phyloP scores from a whole-genome alignment of 768 basidiomycete species.

The Cystobasidiopsis lactophilus region DNA sequence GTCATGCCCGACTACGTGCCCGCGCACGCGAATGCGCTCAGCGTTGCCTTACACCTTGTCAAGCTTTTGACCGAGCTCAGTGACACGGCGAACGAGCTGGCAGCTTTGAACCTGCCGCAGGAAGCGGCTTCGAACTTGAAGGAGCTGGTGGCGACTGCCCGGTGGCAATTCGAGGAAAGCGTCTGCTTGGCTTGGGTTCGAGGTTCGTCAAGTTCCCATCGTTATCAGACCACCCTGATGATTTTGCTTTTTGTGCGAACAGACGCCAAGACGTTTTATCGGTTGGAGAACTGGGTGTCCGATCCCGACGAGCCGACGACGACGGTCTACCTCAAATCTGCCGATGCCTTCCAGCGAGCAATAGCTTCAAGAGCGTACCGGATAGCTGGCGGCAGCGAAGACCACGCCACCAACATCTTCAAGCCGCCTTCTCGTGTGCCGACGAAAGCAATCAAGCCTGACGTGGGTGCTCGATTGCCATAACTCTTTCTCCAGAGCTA shows the following conservation, averaged over 20 bases:
- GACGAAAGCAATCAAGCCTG: neutral
- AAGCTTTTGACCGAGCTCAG: slow-evolving; percentile 64
- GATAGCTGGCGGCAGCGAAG: slow-evolving; percentile 46
- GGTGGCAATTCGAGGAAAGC: slow-evolving; percentile 73
- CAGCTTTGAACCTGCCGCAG: slow-evolving; percentile 53
- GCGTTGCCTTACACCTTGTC: slow-evolving; percentile 55
- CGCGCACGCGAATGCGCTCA: slow-evolving; percentile 50
- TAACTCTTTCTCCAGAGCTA: neutral
- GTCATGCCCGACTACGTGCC: slow-evolving; percentile 40
- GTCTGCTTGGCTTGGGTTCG: slow-evolving; percentile 57
- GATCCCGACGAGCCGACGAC: slow-evolving; percentile 41
- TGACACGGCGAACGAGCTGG: slow-evolving; percentile 63
- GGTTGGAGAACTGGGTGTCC: slow-evolving; percentile 65
- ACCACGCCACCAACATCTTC: slow-evolving; percentile 31
- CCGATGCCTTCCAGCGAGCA: slow-evolving; percentile 62
- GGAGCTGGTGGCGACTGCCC: slow-evolving; percentile 51
- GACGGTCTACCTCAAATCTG: slow-evolving; percentile 51
- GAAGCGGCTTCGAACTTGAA: slow-evolving; percentile 43
- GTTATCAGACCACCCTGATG: neutral
- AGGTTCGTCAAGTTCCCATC: slow-evolving; percentile 32
- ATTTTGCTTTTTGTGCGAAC: slow-evolving; percentile 10
- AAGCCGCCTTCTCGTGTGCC: slow-evolving; percentile 17
- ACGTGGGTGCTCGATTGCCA: neutral
- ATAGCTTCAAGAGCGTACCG: slow-evolving; percentile 53
- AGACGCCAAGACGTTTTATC: slow-evolving; percentile 68